phyloP scores from a whole-genome alignment of 352 stramenopile genomes.

The Phytophthora fragariaefolia region DNA sequence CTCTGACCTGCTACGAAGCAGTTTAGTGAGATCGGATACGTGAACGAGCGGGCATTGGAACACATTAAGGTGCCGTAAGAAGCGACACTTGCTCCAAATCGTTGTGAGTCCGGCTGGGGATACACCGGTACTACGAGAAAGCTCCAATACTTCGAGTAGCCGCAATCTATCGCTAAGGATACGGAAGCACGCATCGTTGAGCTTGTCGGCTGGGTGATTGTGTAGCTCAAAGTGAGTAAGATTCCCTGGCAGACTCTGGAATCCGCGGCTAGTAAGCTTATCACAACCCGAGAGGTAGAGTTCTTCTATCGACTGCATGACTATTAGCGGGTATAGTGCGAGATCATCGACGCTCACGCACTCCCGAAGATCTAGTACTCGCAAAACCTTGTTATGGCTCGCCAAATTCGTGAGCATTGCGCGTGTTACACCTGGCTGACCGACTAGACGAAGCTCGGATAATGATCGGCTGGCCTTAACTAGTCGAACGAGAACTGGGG shows the following conservation, averaged over 20 bases:
- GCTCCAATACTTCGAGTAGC: slow-evolving; percentile 51
- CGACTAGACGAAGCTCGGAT: slow-evolving; percentile 38
- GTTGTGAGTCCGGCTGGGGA: slow-evolving; percentile 29
- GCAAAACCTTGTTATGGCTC: slow-evolving; percentile 59
- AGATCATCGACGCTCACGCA: slow-evolving; percentile 65
- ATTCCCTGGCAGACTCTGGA: slow-evolving; percentile 52
- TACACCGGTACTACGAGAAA: slow-evolving; percentile 44
- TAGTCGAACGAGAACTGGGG: slow-evolving; percentile 43
- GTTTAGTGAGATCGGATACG: slow-evolving; percentile 30
- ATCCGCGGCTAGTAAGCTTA: slow-evolving; percentile 40
- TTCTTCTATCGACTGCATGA: slow-evolving; percentile 63
- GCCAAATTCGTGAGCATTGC: slow-evolving; percentile 56
- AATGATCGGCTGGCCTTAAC: slow-evolving; percentile 43
- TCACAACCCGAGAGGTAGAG: slow-evolving; percentile 52
- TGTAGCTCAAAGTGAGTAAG: slow-evolving; percentile 50
- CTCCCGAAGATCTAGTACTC: slow-evolving; percentile 60
- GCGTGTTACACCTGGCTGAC: slow-evolving; percentile 52
- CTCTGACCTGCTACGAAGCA: slow-evolving; percentile 44
- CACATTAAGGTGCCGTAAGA: slow-evolving; percentile 60
- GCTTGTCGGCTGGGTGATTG: slow-evolving; percentile 22
- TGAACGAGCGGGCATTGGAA: slow-evolving; percentile 46
- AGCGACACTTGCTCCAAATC: slow-evolving; percentile 47
- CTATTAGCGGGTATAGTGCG: slow-evolving; percentile 61
- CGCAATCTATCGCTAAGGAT: slow-evolving; percentile 35
- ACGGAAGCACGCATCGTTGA: slow-evolving; percentile 46